Evolutionary conservation across 768 basidiomycete species (phyloP), one percentile per base, ranked within the genome.

Genomic region (Pisolithus marmoratus): DNA sequence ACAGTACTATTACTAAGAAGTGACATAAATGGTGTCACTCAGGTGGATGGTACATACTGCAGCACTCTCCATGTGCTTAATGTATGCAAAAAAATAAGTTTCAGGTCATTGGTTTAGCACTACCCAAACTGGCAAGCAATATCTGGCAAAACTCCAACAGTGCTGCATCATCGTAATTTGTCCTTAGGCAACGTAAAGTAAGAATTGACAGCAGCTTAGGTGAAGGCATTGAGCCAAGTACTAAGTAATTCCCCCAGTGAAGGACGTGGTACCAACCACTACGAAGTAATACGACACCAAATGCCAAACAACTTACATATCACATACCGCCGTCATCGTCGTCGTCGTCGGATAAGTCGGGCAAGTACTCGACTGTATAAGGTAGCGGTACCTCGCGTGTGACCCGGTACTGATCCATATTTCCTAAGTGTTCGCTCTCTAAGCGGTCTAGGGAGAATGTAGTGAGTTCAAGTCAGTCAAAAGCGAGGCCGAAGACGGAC

Each of bases 341-440:
- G 11, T 70, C 71, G 5, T 73, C 77, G 15, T 77, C 76, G 22
- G 75, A 70, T 75, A 31, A 71, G 66, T 43, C 81, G 76, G 71
- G 62, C 4, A 57, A 60, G 27, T 57, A 51, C 43, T 84, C 79
- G 49, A 84, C 70, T 2, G 71, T 63, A 66, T 94, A 95, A 2
- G 91, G 92, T 31, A 96, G 69, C 0, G 90, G 87, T 14, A 92
- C 82, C 60, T 96, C 92, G 23, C 85, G 77, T 2, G 87, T 91
- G 40, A 89, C 82, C 22, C 93, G 90, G 66, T 91, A 95, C 60
- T 93, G 91, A 76, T 91, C 90, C 67, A 89, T 82, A 66, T 96
- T 96, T 74, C 90, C 89, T 24, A 94, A 70, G 57, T 96, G 94
- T 70, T 96, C 94, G 69, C 89, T 93, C 67, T 94, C 90, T 38